Conservation (phyloP, 2,329 filamentous ascomycete genomes). For the Colletotrichum sp. region DNA sequence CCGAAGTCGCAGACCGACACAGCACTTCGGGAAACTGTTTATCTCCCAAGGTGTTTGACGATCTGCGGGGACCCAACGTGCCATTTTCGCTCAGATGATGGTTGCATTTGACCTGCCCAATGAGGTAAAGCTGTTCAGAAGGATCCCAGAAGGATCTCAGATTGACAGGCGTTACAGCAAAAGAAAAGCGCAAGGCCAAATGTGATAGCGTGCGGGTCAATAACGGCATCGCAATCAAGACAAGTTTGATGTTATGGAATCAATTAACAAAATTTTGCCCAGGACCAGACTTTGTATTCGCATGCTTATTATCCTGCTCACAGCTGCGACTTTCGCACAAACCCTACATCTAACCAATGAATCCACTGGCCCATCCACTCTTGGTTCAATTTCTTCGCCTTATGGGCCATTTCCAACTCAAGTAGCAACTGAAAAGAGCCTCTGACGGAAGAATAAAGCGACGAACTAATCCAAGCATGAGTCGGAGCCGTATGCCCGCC, state of each 20-base stretch:
- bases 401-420: conserved; percentile 26
- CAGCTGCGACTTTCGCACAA: not conserved
- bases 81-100: not conserved
- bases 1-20: not conserved
- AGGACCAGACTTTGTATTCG: not conserved
- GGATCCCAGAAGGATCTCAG: not conserved
- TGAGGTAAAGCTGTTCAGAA: not conserved
- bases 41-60: not conserved
- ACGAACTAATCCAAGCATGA: conserved; percentile 36
- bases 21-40: not conserved
- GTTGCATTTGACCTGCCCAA: not conserved
- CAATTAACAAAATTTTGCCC: not conserved
- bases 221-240: not conserved
- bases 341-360: not conserved
- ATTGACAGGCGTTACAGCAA: not conserved
- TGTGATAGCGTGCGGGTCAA: not conserved
- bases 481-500: conserved; percentile 39
- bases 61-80: not conserved
- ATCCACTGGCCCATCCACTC: conserved; percentile 30
- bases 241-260: not conserved
- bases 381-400: conserved; percentile 27
- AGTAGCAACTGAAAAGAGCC: conserved; percentile 34
- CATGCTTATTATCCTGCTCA: not conserved
- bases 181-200: not conserved
- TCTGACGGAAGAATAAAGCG: conserved; percentile 32